Evolutionary conservation across 805 yeast genomes (phyloP).

Genomic region (Candida andamanensis): DNA sequence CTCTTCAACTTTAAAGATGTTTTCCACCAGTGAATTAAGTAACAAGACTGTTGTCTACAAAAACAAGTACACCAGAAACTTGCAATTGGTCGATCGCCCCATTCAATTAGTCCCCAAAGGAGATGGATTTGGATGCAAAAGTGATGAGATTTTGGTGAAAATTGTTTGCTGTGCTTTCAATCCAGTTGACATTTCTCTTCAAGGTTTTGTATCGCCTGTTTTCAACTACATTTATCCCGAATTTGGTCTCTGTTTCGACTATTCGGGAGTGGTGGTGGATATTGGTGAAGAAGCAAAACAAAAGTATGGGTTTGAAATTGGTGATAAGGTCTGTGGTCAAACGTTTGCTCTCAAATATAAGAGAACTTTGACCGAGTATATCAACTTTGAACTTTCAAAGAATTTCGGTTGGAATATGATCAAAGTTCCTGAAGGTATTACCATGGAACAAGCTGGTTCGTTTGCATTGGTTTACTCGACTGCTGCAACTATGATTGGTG

Average conservation of each 20-base stretch:
- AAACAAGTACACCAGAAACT: constrained; percentile 2
- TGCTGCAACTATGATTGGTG: constrained; percentile 41
- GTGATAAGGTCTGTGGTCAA: constrained; percentile 28
- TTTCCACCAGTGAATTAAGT: not conserved
- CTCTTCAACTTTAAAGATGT: constrained; percentile 1
- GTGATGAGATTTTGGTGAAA: constrained; percentile 22
- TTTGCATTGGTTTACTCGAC: constrained; percentile 63
- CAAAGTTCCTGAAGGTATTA: constrained; percentile 41
- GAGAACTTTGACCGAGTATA: constrained; percentile 47
- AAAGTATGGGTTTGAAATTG: constrained; percentile 16
- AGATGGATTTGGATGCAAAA: constrained; percentile 2
- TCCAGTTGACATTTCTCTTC: constrained; percentile 26
- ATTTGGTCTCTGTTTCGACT: constrained; percentile 28
- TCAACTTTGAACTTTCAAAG: constrained; percentile 30
- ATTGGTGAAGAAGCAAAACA: constrained; percentile 22
- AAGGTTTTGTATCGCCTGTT: constrained; percentile 12
- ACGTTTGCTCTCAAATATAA: constrained; percentile 9
- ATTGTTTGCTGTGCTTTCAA: constrained; percentile 29
- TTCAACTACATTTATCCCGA: constrained; percentile 5
- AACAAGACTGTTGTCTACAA: constrained; percentile 3
- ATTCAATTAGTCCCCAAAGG: not conserved
- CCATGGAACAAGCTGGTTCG: constrained; percentile 57
- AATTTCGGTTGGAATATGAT: constrained; percentile 3
- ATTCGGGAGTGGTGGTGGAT: constrained; percentile 27
- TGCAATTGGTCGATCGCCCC: constrained; percentile 1